Conservation (phyloP, 2,329 filamentous ascomycete species). For the Emmonsiellopsis sp. region DNA sequence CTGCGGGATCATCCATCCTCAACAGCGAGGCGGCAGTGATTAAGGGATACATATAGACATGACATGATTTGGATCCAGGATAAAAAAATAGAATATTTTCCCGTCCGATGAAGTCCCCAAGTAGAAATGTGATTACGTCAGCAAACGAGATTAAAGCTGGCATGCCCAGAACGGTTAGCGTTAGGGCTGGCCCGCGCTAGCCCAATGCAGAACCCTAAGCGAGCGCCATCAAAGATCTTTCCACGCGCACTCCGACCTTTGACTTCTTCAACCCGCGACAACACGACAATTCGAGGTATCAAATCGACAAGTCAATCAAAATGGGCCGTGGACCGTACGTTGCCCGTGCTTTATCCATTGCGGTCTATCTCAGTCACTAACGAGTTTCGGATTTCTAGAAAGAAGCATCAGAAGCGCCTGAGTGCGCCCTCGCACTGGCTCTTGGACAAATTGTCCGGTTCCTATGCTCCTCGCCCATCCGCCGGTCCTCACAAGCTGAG, state of each 20-base stretch:
- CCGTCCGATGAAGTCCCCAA: too few relatives aligned
- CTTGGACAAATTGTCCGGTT: conserved; percentile 97
- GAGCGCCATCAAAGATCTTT: not conserved
- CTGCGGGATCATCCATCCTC: conserved; percentile 88
- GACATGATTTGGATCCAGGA: too few relatives aligned
- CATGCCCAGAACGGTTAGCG: not conserved
- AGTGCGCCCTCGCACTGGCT: conserved; percentile 99
- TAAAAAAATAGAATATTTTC: too few relatives aligned
- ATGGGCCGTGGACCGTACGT: conserved; percentile 53
- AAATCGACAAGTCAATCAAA: conserved; percentile 29
- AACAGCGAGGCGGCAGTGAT: conserved; percentile 89
- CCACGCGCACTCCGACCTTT: not conserved
- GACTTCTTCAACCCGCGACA: conserved; percentile 8
- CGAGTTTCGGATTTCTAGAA: conserved; percentile 44
- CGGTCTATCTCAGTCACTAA: not conserved
- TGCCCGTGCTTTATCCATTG: conserved; percentile 7
- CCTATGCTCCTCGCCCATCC: conserved; percentile 61
- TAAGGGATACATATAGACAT: conserved; percentile 64
- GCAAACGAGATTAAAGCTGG: not conserved
- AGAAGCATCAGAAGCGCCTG: conserved; percentile 99
- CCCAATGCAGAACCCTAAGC: not conserved
- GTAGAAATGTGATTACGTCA: not conserved
- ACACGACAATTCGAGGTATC: conserved; percentile 10
- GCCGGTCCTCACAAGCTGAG: conserved; percentile 97
- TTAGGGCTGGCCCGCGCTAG: not conserved